phyloP scores from a whole-genome alignment of 306 rosid genomes.

The Vigna trinervia region DNA sequence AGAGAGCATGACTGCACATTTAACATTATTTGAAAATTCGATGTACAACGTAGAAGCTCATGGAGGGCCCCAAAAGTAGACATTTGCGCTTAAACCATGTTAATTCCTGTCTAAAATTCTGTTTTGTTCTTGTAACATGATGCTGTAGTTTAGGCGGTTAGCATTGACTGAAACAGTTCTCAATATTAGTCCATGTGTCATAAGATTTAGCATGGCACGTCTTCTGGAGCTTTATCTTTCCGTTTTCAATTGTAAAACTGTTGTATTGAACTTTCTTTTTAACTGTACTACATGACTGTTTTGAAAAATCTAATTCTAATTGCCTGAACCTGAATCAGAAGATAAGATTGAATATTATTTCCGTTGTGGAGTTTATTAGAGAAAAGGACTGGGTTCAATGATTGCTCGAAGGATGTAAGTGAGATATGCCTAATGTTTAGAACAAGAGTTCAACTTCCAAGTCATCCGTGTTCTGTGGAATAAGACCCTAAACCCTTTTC shows the following conservation, averaged over 20 bases:
- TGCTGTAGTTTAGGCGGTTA: conserved; percentile 19
- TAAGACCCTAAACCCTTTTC: conserved; percentile 35
- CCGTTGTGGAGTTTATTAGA: background rate
- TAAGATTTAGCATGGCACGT: conserved; percentile 35
- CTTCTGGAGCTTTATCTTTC: background rate
- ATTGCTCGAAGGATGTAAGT: conserved; percentile 40
- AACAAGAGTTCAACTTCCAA: conserved; percentile 35
- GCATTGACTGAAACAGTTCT: background rate
- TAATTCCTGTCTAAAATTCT: background rate
- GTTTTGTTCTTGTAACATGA: conserved; percentile 23
- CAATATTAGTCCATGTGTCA: conserved; percentile 27
- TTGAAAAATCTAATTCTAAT: background rate
- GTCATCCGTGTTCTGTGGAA: conserved; percentile 39
- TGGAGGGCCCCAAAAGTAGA: conserved; percentile 31
- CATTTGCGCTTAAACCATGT: conserved; percentile 25
- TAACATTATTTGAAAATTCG: conserved; percentile 23
- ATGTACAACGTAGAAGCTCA: conserved; percentile 29
- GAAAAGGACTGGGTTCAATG: conserved; percentile 46
- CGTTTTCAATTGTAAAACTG: conserved; percentile 6
- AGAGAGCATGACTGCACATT: conserved; percentile 13
- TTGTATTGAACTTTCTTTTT: conserved; percentile 22
- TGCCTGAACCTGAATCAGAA: conserved; percentile 22
- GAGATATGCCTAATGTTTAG: conserved; percentile 55
- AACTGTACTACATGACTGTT: conserved; percentile 25
- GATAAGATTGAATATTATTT: conserved; percentile 39